These are phyloP conservation scores for Endotrypanum monterogeii DNA, from an alignment of 208 protist species.

Conservation along the genomic window DNA sequence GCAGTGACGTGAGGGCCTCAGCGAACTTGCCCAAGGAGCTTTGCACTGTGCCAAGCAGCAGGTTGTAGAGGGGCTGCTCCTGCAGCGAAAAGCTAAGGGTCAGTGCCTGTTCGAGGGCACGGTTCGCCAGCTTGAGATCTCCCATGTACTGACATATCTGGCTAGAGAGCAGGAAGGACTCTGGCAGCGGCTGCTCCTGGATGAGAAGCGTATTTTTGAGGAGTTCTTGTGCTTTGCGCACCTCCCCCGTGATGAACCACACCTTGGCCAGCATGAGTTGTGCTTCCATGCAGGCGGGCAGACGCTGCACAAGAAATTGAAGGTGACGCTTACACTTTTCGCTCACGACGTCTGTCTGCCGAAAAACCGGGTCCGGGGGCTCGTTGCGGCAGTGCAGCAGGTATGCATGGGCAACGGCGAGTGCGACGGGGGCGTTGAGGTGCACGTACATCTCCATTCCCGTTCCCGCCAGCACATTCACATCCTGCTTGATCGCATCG, in stretches of 20 bases:
- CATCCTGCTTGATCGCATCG: constrained; percentile 68
- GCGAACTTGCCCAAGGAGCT: constrained; percentile 60
- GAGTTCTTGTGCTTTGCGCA: constrained; percentile 69
- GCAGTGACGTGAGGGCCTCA: constrained; percentile 73
- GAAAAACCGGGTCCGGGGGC: constrained; percentile 74
- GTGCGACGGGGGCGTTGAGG: constrained; percentile 69
- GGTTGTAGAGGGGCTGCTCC: constrained; percentile 91
- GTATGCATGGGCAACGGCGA: constrained; percentile 81
- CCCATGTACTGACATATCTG: constrained; percentile 90
- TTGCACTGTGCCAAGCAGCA: constrained; percentile 89
- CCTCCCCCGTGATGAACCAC: constrained; percentile 82
- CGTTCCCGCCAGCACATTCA: constrained; percentile 24
- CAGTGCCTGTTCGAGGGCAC: constrained; percentile 91
- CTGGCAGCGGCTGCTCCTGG: constrained; percentile 75
- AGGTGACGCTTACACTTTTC: constrained; percentile 77
- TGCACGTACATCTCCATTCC: constrained; percentile 70
- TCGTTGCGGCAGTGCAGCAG: constrained; percentile 88
- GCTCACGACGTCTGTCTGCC: constrained; percentile 58
- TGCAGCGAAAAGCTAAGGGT: constrained; percentile 94
- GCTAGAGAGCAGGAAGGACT: constrained; percentile 89
- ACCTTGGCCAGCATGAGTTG: constrained; percentile 88
- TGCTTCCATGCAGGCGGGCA: constrained; percentile 87
- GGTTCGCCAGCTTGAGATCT: constrained; percentile 71
- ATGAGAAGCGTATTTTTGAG: constrained; percentile 67
- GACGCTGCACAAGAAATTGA: constrained; percentile 72